phyloP scores from a whole-genome alignment of 2,329 filamentous ascomycete genomes.

The Fusarium sp. region DNA sequence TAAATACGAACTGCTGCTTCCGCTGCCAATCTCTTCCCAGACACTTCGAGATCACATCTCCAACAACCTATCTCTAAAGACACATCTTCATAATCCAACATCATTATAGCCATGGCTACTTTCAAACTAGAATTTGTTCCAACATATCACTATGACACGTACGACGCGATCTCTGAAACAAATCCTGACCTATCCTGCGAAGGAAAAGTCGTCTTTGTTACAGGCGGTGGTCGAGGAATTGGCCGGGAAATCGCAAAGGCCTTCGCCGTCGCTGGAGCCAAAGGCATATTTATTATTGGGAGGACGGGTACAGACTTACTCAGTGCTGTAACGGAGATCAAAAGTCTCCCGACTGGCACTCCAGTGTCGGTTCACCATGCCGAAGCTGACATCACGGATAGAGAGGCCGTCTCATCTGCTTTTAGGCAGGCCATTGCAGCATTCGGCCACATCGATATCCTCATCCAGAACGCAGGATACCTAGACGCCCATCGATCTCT shows the following conservation, averaged over 20 bases:
- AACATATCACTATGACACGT: neutral
- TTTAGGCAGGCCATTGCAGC: neutral
- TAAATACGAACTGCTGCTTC: neutral
- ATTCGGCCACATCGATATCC: neutral
- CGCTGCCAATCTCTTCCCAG: neutral
- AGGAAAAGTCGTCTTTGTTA: neutral
- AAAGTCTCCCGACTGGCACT: neutral
- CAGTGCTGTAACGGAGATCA: neutral
- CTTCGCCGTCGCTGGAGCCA: neutral
- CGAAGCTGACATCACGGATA: neutral
- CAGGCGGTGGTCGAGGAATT: neutral
- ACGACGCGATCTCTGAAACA: neutral
- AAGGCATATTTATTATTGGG: neutral
- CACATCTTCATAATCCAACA: too few species aligned
- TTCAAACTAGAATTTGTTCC: neutral
- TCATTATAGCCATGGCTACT: neutral
- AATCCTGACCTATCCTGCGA: neutral
- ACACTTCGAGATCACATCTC: neutral
- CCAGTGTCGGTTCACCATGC: neutral
- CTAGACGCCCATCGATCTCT: neutral
- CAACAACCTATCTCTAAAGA: neutral
- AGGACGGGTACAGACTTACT: neutral
- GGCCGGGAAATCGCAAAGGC: neutral
- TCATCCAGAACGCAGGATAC: constrained; percentile 2
- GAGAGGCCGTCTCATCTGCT: neutral